Percentiles rank a stretch among this genome's conserved stretches.
Conservation (phyloP, 495 filamentous ascomycete species). For the Collariella sp. region DNA sequence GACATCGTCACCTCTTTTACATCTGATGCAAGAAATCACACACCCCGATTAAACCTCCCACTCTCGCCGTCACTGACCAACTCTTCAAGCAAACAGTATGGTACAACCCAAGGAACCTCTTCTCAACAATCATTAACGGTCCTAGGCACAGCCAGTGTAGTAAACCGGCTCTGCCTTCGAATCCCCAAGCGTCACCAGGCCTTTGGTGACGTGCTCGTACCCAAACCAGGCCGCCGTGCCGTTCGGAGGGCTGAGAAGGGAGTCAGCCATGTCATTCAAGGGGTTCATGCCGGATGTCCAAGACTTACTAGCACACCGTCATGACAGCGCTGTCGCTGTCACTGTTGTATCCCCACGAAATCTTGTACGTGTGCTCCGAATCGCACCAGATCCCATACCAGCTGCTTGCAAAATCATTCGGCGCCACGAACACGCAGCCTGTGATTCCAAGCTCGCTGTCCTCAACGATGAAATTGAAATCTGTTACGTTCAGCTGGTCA, state of each 20-base stretch:
- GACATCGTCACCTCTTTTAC: too few species aligned
- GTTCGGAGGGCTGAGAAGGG: neutral
- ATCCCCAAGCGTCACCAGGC: constrained; percentile 1
- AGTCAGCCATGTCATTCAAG: neutral
- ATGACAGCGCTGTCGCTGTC: constrained; percentile 18
- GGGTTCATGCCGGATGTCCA: neutral
- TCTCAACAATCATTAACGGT: too few species aligned
- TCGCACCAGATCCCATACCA: constrained; percentile 8
- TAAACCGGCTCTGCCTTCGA: constrained; percentile 7
- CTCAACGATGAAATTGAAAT: neutral
- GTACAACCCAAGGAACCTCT: too few species aligned
- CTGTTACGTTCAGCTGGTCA: neutral
- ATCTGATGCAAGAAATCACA: too few species aligned
- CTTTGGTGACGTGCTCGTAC: constrained; percentile 6
- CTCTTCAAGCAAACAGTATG: too few species aligned
- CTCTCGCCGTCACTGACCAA: too few species aligned
- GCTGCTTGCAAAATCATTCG: neutral
- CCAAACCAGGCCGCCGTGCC: constrained; percentile 14
- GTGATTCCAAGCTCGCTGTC: neutral
- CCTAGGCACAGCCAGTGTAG: constrained; percentile 1
- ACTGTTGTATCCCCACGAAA: constrained; percentile 21
- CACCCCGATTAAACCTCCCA: too few species aligned
- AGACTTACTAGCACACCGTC: constrained; percentile 21
- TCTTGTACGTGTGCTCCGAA: neutral
- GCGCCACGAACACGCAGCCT: neutral